These are phyloP conservation scores for Naegleria fowleri DNA, from an alignment of 208 protist species.

Conservation along the genomic window DNA sequence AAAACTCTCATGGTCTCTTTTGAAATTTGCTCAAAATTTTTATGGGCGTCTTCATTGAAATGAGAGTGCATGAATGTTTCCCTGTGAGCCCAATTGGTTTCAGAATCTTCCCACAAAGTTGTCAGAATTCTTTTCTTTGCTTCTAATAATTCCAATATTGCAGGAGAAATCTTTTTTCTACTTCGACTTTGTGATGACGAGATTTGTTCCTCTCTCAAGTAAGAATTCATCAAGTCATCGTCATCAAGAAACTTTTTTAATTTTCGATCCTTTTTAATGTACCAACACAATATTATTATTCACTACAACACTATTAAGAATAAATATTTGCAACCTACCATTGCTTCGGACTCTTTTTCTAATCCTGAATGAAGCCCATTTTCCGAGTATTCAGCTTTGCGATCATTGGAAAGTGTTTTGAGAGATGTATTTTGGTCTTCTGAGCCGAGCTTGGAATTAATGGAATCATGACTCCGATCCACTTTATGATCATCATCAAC, in stretches of 20 bases:
- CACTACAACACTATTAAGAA: too few relatives aligned
- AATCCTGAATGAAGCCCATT: neutral
- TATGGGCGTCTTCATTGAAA: neutral
- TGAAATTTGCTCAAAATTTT: neutral
- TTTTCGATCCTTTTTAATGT: neutral
- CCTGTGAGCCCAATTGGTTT: neutral
- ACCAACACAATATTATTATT: too few relatives aligned
- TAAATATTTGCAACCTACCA: neutral
- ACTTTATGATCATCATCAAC: neutral
- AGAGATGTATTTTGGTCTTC: neutral
- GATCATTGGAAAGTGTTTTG: neutral
- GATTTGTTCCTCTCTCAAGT: neutral
- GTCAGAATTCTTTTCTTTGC: constrained; percentile 5
- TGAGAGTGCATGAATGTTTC: neutral
- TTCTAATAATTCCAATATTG: neutral
- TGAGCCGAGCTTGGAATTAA: neutral
- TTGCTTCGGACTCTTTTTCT: neutral
- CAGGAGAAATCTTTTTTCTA: constrained; percentile 11
- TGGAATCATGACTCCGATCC: neutral
- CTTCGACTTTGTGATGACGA: neutral
- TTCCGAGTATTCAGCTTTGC: neutral
- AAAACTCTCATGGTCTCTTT: constrained; percentile 8
- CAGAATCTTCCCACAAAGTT: constrained; percentile 6
- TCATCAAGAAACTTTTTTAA: neutral
- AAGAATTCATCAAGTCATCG: neutral